Base-by-base conservation (phyloP, 2,329 filamentous ascomycete genomes). In the Ophiocordyceps robertsii region DNA sequence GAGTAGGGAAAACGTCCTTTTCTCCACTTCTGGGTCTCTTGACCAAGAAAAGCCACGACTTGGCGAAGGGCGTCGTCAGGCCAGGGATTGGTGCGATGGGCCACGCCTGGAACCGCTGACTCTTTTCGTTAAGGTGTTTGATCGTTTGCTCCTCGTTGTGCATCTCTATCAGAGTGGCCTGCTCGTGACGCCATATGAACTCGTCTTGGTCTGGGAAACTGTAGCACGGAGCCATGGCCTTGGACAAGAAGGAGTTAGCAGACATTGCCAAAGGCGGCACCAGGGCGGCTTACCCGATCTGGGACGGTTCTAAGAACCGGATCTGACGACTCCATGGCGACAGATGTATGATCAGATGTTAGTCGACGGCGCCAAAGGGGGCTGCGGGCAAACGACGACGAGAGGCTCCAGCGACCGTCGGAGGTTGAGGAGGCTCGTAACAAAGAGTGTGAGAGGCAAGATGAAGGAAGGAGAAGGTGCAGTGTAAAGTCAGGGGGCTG, bases 131-230 rank as follows among this genome's bases (percentile, higher is more conserved):
- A 33, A 55, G 53, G 0, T 44, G 40, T 14, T 52, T 51, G 2
- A 61, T 31, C 1, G 49, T 13, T 2, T 49, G 41, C 8, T 51
- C 44, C 29, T 62, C 59, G n/a, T 62, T 62, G 0, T 50, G 43
- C 50, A 59, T 55, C 33, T 62, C 60, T 14, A 62, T 62, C 0
- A 56, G 16, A 0, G 60, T 62, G 0, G 58, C 60, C 30, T 55
- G 50, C 30, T 61, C 56, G 36, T 59, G 56, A 2, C 55, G 45
- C 19, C 41, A 44, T 4, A 53, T 46, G 21, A 56, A 63, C 2
- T 51, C 51, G 4, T 55, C 50, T 24, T 51, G 43, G 2, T 44
- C 32, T 1, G 48, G 46, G 17, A 62, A 56, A 0, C 48, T 36
- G 48, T 47, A 17, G 24, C 49, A n/a, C 16, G 49, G 44, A 41